A percentile compares a stretch with the other conserved stretches of the same genome.
Conservation (phyloP, 164 flowering plant genomes). For the Tetracentron sinense region DNA sequence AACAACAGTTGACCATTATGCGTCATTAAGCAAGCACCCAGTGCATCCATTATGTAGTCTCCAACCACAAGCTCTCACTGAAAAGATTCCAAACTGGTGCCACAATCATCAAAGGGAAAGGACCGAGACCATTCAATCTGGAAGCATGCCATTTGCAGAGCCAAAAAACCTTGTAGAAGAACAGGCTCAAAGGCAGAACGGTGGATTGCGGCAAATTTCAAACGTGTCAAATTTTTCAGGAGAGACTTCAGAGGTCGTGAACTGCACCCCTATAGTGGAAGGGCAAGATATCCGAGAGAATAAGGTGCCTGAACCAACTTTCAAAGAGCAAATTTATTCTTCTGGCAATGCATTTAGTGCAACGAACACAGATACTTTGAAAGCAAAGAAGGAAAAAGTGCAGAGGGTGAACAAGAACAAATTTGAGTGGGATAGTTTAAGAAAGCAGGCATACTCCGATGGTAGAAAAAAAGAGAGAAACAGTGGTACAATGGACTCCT, state of each 20-base stretch:
- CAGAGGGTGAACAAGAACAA: constrained; percentile 32
- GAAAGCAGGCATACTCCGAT: constrained; percentile 38
- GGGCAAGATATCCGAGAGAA: constrained; percentile 4
- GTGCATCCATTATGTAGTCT: constrained; percentile 4
- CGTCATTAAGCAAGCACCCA: background rate
- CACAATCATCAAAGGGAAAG: constrained; percentile 18
- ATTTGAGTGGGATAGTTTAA: constrained; percentile 68
- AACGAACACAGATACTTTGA: constrained; percentile 18
- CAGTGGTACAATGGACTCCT: constrained; percentile 44
- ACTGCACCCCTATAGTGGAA: constrained; percentile 4
- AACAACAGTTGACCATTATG: background rate
- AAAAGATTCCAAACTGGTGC: constrained; percentile 10
- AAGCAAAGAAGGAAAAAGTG: constrained; percentile 28
- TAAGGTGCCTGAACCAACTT: constrained; percentile 4
- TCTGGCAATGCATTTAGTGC: constrained; percentile 13
- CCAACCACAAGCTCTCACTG: constrained; percentile 6
- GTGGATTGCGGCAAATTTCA: constrained; percentile 17
- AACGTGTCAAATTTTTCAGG: constrained; percentile 8
- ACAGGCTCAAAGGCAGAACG: constrained; percentile 12
- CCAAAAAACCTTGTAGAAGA: constrained; percentile 16
- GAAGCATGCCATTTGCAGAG: constrained; percentile 6
- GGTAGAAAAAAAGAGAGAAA: constrained; percentile 36
- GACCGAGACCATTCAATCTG: constrained; percentile 2
- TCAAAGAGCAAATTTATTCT: constrained; percentile 16
- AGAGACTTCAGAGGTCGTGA: constrained; percentile 10